Evolutionary conservation across 495 filamentous ascomycete genomes (phyloP), one percentile per base, ranked within the genome.

Genomic region (Geopyxis carbonaria): DNA sequence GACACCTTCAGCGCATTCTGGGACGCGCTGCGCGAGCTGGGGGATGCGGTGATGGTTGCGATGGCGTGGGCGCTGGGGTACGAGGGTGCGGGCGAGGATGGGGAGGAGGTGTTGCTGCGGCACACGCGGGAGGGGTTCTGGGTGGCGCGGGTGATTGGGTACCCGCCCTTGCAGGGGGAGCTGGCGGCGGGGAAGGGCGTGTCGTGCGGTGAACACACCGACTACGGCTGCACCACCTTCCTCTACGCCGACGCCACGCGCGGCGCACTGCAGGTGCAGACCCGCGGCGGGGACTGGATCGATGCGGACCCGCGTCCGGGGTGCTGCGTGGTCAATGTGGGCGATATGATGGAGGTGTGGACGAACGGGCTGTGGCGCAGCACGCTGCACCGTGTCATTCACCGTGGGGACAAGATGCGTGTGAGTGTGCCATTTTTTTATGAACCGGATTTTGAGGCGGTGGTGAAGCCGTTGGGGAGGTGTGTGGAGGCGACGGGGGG

Each of bases 321-420:
- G 10, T 70, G 71, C 0, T 53, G 74, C 9, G 74, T 77, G 3
- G 70, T 80, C 23, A 78, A 78, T 53, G 69, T 80, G 39, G 74
- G 71, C 0, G 73, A 76, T 47, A 71, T 73, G 46, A 59, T 78
- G 59, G 67, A 71, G 62, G 58, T 71, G 7, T 61, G 73, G 35
- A 74, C 67, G 19, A 78, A 77, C 45, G 67, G 72, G 48, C 51
- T 58, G 37, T 72, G 73, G 44, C 68, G 66, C 46, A 72, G 66
- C 5, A 76, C 69, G 0, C 64, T 75, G 32, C 72, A 74, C 47
- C 57, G 70, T 10, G 70, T 73, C 7, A 13, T 64, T 58, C 53
- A 74, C 67, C 37, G 52, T 57, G 9, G 58, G 57, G 35, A 51
- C 31, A n/a, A 55, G 43, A n/a, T 64, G 59, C 25, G 56, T 64